Percentiles rank a stretch among this genome's conserved stretches.
Evolutionary conservation across 306 rosid species (phyloP).

Genomic region (Psophocarpus tetragonolobus): DNA sequence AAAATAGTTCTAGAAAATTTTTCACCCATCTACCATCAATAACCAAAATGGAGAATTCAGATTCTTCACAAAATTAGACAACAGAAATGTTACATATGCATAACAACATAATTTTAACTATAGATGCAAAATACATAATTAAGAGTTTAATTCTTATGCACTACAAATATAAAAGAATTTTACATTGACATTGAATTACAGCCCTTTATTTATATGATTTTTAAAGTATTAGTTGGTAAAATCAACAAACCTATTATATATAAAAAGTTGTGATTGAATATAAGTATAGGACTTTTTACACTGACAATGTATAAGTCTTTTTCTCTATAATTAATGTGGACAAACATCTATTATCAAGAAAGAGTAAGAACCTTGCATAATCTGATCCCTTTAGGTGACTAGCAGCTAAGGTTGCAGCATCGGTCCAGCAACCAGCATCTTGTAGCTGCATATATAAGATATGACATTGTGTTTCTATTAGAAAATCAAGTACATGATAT

Average conservation of each 20-base stretch:
- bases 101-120: neutral
- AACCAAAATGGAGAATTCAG: neutral
- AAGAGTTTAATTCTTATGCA: too few species aligned
- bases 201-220: too few species aligned
- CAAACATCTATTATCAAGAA: conserved; percentile 8
- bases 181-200: too few species aligned
- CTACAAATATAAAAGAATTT: too few species aligned
- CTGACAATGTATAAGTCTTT: too few species aligned
- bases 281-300: too few species aligned
- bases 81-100: conserved; percentile 11
- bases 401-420: conserved; percentile 99
- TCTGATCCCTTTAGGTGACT: conserved; percentile 90
- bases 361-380: conserved; percentile 79
- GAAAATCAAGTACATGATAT: conserved; percentile 27
- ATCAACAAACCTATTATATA: too few species aligned
- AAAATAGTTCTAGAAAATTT: conserved; percentile 2
- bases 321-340: conserved; percentile 23
- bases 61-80: conserved; percentile 13
- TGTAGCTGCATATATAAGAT: conserved; percentile 83
- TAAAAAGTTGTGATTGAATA: too few species aligned
- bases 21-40: neutral
- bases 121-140: too few species aligned
- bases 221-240: too few species aligned
- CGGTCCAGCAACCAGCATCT: conserved; percentile 99
- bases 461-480: conserved; percentile 34